A percentile compares a stretch with the other conserved stretches of the same genome.
Conservation (phyloP, 306 rosid species). For the Trichosanthes cucumerina region DNA sequence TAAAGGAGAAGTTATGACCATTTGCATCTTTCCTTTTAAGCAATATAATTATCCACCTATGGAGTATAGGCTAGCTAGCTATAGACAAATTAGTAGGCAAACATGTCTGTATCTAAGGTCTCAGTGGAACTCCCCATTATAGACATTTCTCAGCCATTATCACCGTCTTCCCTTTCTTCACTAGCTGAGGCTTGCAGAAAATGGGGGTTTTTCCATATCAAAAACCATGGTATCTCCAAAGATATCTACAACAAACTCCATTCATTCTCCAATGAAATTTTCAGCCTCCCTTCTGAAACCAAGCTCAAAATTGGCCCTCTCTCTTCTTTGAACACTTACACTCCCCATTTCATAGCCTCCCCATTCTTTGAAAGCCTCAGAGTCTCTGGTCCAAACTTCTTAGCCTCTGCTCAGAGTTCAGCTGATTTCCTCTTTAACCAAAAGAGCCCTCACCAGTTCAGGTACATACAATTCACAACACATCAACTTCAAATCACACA, state of each 20-base stretch:
- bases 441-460: conserved; percentile 40
- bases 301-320: conserved; percentile 87
- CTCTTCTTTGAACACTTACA: conserved; percentile 61
- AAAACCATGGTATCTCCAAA: conserved; percentile 82
- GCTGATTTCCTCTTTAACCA: conserved; percentile 42
- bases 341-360: conserved; percentile 93
- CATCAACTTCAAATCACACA: background rate
- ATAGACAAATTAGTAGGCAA: conserved; percentile 14
- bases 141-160: conserved; percentile 67
- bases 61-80: background rate
- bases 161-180: conserved; percentile 43
- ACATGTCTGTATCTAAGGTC: conserved; percentile 40
- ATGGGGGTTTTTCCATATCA: conserved; percentile 89
- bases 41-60: background rate
- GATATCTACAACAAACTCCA: conserved; percentile 49
- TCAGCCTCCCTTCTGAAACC: conserved; percentile 63
- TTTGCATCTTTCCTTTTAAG: background rate
- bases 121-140: conserved; percentile 60
- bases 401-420: conserved; percentile 66
- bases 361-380: conserved; percentile 93
- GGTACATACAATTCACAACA: conserved; percentile 24
- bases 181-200: conserved; percentile 66
- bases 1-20: background rate
- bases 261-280: conserved; percentile 40
- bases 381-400: conserved; percentile 69